Percentiles rank a stretch among this genome's conserved stretches.
phyloP scores from a whole-genome alignment of 495 filamentous ascomycete genomes.

The Penicillium coffeae region DNA sequence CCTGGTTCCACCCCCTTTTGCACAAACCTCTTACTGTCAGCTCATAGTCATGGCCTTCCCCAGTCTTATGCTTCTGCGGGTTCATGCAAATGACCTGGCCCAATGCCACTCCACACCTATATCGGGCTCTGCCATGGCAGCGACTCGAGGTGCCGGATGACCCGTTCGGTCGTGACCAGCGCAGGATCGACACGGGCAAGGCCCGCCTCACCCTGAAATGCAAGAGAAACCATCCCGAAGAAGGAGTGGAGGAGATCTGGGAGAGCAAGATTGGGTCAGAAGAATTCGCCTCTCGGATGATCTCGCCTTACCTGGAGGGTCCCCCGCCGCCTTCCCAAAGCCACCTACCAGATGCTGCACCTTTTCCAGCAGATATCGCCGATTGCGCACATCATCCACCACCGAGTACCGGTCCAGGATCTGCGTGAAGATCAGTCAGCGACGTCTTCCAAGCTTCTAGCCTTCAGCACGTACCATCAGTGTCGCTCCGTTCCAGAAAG shows the following conservation, averaged over 20 bases:
- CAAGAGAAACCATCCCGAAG: constrained; percentile 77
- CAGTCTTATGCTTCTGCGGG: not conserved
- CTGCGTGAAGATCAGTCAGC: constrained; percentile 30
- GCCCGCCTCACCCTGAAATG: constrained; percentile 59
- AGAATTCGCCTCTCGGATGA: constrained; percentile 1
- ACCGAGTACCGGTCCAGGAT: constrained; percentile 62
- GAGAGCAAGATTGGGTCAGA: constrained; percentile 13
- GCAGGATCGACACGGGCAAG: constrained; percentile 62
- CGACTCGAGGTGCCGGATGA: constrained; percentile 39
- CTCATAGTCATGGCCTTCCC: not conserved
- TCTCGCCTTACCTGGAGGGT: constrained; percentile 58
- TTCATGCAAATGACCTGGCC: not conserved
- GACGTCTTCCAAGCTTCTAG: not conserved
- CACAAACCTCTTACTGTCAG: not conserved
- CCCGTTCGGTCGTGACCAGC: constrained; percentile 58
- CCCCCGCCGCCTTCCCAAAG: constrained; percentile 78
- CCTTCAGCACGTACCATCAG: constrained; percentile 51
- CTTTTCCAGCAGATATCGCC: constrained; percentile 76
- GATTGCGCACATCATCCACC: constrained; percentile 55
- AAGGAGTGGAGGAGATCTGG: constrained; percentile 84
- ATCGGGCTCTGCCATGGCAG: constrained; percentile 31
- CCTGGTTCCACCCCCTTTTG: not conserved
- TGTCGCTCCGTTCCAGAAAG: constrained; percentile 80
- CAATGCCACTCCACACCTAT: not conserved
- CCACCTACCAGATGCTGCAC: constrained; percentile 91